A percentile compares a stretch with the other conserved stretches of the same genome.
These are phyloP conservation scores for Kwoniella botswanensis DNA, from an alignment of 768 basidiomycete genomes.

Conservation along the genomic window DNA sequence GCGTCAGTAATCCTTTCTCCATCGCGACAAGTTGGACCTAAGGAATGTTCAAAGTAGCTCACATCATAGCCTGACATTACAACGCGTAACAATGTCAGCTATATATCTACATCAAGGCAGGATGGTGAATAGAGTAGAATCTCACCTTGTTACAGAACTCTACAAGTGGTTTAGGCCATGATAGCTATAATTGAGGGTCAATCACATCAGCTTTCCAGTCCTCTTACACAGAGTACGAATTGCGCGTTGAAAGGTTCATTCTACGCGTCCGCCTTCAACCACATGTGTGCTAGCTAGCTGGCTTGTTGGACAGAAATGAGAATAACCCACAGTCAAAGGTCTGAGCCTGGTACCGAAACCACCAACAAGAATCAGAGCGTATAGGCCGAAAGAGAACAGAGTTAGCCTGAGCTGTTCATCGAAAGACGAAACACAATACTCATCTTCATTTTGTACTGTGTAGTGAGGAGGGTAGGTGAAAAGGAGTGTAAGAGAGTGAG, in stretches of 20 bases:
- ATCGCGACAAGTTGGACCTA: background rate
- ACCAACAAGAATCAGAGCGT: slow-evolving; percentile 62
- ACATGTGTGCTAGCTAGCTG: background rate
- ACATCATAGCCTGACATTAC: slow-evolving; percentile 58
- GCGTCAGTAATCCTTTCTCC: background rate
- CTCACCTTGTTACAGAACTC: slow-evolving; percentile 60
- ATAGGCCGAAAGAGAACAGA: slow-evolving; percentile 12
- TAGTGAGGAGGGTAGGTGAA: slow-evolving; percentile 3
- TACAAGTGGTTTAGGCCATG: slow-evolving; percentile 62
- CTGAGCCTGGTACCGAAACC: slow-evolving; percentile 63
- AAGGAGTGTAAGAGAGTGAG: slow-evolving; percentile 18
- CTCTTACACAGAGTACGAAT: background rate
- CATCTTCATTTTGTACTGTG: slow-evolving; percentile 50
- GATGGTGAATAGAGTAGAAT: background rate
- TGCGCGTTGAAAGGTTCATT: background rate
- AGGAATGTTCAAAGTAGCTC: slow-evolving; percentile 22
- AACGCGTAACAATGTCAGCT: slow-evolving; percentile 27
- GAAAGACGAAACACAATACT: slow-evolving; percentile 23
- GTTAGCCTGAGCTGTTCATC: slow-evolving; percentile 15
- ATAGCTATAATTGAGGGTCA: slow-evolving; percentile 34
- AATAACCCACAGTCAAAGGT: slow-evolving; percentile 59
- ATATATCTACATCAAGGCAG: background rate
- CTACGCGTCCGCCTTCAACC: slow-evolving; percentile 1
- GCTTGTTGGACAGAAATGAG: background rate
- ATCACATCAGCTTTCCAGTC: background rate